Conservation (phyloP, 2,329 filamentous ascomycete species). For the Rutstroemia sp. region DNA sequence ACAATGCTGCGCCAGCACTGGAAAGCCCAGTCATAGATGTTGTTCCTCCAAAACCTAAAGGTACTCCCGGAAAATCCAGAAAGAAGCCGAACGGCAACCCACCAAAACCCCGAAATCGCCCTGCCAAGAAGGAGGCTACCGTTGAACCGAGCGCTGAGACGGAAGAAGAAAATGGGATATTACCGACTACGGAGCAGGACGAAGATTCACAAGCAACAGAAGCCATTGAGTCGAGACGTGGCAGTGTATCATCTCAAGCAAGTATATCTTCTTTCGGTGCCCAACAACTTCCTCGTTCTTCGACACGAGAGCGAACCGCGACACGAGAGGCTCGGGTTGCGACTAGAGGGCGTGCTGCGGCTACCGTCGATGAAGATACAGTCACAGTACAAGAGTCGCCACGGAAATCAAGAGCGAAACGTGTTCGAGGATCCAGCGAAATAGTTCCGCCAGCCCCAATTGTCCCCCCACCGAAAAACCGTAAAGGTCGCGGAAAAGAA, state of each 20-base stretch:
- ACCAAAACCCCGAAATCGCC: slow-evolving; percentile 10
- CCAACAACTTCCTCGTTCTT: slow-evolving; percentile 11
- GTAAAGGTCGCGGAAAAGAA: slow-evolving; percentile 7
- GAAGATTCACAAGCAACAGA: slow-evolving; percentile 15
- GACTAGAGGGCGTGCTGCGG: background rate
- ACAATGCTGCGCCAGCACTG: background rate
- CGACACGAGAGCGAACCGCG: slow-evolving; percentile 12
- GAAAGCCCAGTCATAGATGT: slow-evolving; percentile 1
- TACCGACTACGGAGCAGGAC: slow-evolving; percentile 22
- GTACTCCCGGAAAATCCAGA: slow-evolving; percentile 10
- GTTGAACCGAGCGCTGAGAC: slow-evolving; percentile 3
- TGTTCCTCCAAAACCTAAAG: background rate
- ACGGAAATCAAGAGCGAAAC: slow-evolving; percentile 6
- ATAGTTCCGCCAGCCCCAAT: background rate
- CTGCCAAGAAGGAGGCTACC: slow-evolving; percentile 13
- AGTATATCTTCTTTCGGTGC: slow-evolving; percentile 12
- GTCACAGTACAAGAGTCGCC: background rate
- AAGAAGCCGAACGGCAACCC: slow-evolving; percentile 11
- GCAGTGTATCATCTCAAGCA: slow-evolving; percentile 16
- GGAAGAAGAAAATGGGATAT: slow-evolving; percentile 16
- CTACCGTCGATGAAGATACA: background rate
- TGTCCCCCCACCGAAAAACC: slow-evolving; percentile 6
- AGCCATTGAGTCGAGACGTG: slow-evolving; percentile 15
- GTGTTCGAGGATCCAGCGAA: slow-evolving; percentile 9
- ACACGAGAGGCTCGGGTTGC: slow-evolving; percentile 9